Conservation (phyloP, 371 early-diverging fungal species). For the Apophysomyces trapeziformis region DNA sequence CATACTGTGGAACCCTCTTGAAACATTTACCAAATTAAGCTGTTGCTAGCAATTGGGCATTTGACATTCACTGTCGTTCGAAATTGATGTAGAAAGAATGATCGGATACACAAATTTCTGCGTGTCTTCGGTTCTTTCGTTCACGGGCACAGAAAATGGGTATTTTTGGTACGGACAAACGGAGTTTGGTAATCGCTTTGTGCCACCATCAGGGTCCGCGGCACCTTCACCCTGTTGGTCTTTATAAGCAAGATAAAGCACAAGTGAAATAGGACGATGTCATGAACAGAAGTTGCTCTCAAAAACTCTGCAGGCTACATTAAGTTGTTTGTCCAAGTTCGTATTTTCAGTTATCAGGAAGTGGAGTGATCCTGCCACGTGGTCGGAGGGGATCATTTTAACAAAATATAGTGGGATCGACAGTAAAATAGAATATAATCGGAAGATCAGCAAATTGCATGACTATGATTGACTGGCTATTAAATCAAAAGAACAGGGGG, state of each 20-base stretch:
- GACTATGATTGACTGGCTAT: background rate
- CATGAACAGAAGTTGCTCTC: too few relatives aligned
- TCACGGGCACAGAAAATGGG: background rate
- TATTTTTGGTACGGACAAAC: background rate
- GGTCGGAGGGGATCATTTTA: conserved; percentile 1
- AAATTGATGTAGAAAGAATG: background rate
- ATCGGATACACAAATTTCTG: background rate
- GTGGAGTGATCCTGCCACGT: conserved; percentile 7
- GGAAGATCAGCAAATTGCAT: conserved; percentile 6
- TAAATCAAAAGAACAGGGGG: background rate
- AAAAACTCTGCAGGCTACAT: too few relatives aligned
- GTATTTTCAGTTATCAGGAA: background rate
- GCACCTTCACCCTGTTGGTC: background rate
- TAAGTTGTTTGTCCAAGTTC: background rate
- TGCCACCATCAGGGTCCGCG: conserved; percentile 3
- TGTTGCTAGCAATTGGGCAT: background rate
- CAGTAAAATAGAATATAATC: background rate
- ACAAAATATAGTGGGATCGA: background rate
- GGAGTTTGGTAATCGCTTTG: background rate
- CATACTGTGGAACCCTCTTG: background rate
- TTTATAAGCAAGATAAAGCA: too few relatives aligned
- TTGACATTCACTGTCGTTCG: background rate
- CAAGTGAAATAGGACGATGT: too few relatives aligned
- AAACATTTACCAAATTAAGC: too few relatives aligned
- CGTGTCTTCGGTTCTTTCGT: background rate